Base-by-base conservation (phyloP, 345 rosid genomes). In the Cardamine chenopodiifolia region DNA sequence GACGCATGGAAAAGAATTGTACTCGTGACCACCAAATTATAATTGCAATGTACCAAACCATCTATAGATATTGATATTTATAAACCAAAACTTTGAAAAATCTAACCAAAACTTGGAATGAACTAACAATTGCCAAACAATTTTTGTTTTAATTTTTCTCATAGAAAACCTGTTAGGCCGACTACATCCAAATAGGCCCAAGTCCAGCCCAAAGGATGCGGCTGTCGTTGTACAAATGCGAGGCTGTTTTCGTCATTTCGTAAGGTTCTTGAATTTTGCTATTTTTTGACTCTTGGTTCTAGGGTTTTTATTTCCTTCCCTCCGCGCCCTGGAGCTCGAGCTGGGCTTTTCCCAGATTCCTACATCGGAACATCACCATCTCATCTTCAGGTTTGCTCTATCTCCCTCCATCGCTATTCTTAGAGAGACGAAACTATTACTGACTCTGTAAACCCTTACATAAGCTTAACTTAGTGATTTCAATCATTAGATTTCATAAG, bases 1-100 rank as follows among this genome's bases (percentile, higher is more conserved):
- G 55, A 50, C 32, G 22, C 53, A 54, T 45, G 2, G 71, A 37
- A 64, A 68, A 39, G 70, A 37, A 72, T 26, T 90, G 31, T 94
- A 94, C 97, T 94, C 97, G 67, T 94, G 98, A 67, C 93, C 98
- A 39, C 12, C 39, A 34, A 34, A 8, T 8, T 34, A 32, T 13
- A 40, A 13, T 39, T 40, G 45, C 1, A 40, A 40, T 13, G 45
- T 40, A 40, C 44, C 44, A 37, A 37, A 11, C 44, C n/a, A 39
- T 39, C 1, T 40, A 13, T 40, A 39, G 3, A 3, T 11, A 35
- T 10, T 10, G 14, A 10, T 10, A 35, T 35, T 3, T 37, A 37
- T 35, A 11, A 37, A 39, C 44, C 2, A 40, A 40, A 40, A 40
- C 0, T 15, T 42, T 42, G 6, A 14, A 5, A 42, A 42, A 5